A percentile compares a stretch with the other conserved stretches of the same genome.
These are phyloP conservation scores for Verruconis gallopava DNA, from an alignment of 2,329 filamentous ascomycete species.

Conservation along the genomic window DNA sequence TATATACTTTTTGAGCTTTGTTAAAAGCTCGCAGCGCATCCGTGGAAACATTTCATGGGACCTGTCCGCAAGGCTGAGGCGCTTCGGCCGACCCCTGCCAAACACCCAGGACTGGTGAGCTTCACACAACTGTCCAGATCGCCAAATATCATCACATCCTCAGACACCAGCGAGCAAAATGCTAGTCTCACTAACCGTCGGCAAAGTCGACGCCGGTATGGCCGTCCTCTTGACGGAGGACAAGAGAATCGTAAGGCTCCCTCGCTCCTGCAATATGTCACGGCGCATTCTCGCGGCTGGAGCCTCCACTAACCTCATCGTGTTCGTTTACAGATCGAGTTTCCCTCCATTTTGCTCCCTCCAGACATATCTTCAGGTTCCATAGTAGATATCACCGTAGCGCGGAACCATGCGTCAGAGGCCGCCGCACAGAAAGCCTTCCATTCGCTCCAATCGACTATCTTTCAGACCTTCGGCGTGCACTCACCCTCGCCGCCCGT, in stretches of 20 bases:
- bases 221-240: slow-evolving; percentile 93
- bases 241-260: slow-evolving; percentile 69
- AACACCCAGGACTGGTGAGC: too few relatives aligned
- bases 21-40: too few relatives aligned
- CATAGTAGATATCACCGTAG: slow-evolving; percentile 94
- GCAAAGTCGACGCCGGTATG: slow-evolving; percentile 97
- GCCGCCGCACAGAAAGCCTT: slow-evolving; percentile 61
- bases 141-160: not conserved
- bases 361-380: slow-evolving; percentile 90
- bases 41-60: too few relatives aligned
- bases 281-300: not conserved
- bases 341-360: slow-evolving; percentile 91
- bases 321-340: slow-evolving; percentile 74
- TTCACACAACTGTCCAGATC: not conserved
- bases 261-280: not conserved
- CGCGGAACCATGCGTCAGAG: slow-evolving; percentile 74
- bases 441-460: slow-evolving; percentile 73
- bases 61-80: too few relatives aligned
- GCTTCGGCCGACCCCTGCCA: not conserved
- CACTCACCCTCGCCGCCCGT: slow-evolving; percentile 62
- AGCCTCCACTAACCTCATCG: slow-evolving; percentile 7
- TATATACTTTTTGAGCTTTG: too few relatives aligned
- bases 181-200: slow-evolving; percentile 95
- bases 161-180: slow-evolving; percentile 39
- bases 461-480: slow-evolving; percentile 75